Evolutionary conservation across 208 protist species (phyloP).

Genomic region (Crithidia bombi): DNA sequence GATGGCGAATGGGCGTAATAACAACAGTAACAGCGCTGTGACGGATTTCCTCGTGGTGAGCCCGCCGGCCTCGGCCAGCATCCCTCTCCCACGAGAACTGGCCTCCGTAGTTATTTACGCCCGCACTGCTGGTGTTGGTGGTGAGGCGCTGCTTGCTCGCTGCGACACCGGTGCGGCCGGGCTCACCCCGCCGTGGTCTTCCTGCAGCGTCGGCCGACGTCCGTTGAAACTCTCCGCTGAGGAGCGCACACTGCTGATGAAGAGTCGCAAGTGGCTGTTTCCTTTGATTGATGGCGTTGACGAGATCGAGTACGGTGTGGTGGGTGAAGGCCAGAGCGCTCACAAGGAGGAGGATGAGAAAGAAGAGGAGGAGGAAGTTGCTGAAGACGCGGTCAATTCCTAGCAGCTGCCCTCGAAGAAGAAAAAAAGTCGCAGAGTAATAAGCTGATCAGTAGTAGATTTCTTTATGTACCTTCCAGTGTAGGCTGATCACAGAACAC

Average conservation of each 20-base stretch:
- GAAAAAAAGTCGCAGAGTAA: not conserved
- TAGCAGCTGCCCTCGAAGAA: not conserved
- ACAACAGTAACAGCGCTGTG: not conserved
- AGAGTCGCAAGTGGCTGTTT: slow-evolving; percentile 31
- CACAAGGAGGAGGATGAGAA: not conserved
- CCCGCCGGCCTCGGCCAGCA: slow-evolving; percentile 5
- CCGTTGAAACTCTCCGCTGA: slow-evolving; percentile 27
- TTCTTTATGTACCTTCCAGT: too few relatives aligned
- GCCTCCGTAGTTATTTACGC: slow-evolving; percentile 1
- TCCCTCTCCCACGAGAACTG: slow-evolving; percentile 1
- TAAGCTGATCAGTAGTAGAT: too few relatives aligned
- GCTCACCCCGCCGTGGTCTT: not conserved
- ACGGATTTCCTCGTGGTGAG: not conserved
- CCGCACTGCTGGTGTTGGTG: not conserved
- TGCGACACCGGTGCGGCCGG: not conserved
- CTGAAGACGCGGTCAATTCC: not conserved
- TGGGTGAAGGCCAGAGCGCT: not conserved
- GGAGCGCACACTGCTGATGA: slow-evolving; percentile 29
- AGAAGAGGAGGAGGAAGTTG: not conserved
- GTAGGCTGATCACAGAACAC: too few relatives aligned
- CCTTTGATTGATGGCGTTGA: slow-evolving; percentile 28
- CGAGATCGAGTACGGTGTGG: slow-evolving; percentile 9
- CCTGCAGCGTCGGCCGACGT: not conserved
- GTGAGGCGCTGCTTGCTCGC: not conserved
- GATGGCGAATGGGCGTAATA: not conserved